Conservation (phyloP, 352 stramenopile species). For the Globisporangium ultimum region DNA sequence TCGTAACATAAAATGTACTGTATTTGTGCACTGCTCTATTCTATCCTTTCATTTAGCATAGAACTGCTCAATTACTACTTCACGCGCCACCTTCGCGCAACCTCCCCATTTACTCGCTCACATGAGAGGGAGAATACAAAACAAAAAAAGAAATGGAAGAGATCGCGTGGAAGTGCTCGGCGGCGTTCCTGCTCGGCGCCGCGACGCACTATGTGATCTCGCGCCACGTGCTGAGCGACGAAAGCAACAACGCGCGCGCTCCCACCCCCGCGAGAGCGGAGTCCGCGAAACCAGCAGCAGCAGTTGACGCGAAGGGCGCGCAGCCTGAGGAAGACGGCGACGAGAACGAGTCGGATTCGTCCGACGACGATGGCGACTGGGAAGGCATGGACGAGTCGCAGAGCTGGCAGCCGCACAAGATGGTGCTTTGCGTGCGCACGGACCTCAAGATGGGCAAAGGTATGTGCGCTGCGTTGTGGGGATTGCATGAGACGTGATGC, state of each 20-base stretch:
- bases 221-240: constrained; percentile 29
- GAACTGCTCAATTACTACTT: no score
- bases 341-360: constrained; percentile 27
- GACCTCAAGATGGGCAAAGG: constrained; percentile 96
- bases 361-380: constrained; percentile 63
- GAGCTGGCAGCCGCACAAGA: constrained; percentile 82
- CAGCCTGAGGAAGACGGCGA: constrained; percentile 16
- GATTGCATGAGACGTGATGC: background rate
- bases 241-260: constrained; percentile 9
- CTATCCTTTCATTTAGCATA: no score
- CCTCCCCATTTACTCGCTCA: background rate
- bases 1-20: no score
- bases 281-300: background rate
- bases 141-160: constrained; percentile 36
- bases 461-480: constrained; percentile 30
- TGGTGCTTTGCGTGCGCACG: constrained; percentile 94
- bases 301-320: background rate
- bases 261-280: background rate
- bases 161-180: constrained; percentile 74
- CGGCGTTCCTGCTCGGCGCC: constrained; percentile 66
- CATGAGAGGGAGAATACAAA: background rate
- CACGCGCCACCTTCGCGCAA: background rate
- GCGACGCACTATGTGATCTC: constrained; percentile 64
- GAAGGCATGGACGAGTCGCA: constrained; percentile 52
- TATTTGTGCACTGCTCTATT: no score